These are phyloP conservation scores for Cladosporium sp. DNA, from an alignment of 2,329 filamentous ascomycete genomes.

Conservation along the genomic window DNA sequence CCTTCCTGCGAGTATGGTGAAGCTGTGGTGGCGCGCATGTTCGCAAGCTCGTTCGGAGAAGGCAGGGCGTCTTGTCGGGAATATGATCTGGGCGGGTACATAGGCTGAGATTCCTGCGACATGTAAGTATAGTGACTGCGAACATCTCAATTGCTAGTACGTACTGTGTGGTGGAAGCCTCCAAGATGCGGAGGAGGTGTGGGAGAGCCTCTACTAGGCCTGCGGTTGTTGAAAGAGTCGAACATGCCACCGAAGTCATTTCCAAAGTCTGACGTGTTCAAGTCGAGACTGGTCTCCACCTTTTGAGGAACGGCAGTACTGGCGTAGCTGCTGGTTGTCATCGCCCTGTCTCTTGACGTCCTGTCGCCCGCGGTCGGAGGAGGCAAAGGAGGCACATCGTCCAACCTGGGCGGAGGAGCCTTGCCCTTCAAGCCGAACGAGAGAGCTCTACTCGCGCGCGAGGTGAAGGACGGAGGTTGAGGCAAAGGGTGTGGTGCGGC, in stretches of 20 bases:
- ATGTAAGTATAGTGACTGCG: constrained; percentile 13
- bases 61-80: constrained; percentile 27
- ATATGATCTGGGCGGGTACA: constrained; percentile 30
- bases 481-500: constrained; percentile 27
- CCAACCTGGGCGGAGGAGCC: constrained; percentile 14
- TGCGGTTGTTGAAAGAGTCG: constrained; percentile 14
- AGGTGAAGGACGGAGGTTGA: constrained; percentile 31
- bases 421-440: constrained; percentile 44
- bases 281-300: constrained; percentile 22
- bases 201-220: constrained; percentile 6
- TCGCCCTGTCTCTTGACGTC: constrained; percentile 37
- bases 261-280: constrained; percentile 30
- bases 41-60: constrained; percentile 21
- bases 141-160: background rate
- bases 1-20: constrained; percentile 32
- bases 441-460: constrained; percentile 48
- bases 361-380: constrained; percentile 15
- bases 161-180: constrained; percentile 21
- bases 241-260: constrained; percentile 35
- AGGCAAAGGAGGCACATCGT: constrained; percentile 7
- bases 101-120: constrained; percentile 29
- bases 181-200: background rate
- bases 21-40: constrained; percentile 20
- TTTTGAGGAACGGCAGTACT: constrained; percentile 34
- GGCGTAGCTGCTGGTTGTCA: constrained; percentile 37